Base-by-base conservation (phyloP, 2,329 filamentous ascomycete species). In the Cercospora berteroae region DNA sequence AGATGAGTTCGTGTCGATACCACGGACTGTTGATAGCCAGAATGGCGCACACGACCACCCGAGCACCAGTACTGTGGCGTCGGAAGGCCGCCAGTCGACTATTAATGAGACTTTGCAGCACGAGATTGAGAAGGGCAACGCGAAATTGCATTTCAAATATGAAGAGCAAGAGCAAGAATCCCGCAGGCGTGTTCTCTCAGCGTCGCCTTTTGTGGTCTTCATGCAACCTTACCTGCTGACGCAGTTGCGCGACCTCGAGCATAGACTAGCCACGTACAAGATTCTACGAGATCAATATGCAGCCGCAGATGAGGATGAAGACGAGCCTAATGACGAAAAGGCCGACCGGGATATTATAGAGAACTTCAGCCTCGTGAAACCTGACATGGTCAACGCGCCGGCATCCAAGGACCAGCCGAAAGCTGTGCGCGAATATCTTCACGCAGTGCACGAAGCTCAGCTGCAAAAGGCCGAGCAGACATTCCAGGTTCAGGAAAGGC, bases 141-240 rank as follows among this genome's bases (percentile, higher is more conserved):
- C 55, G 23, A 60, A 66, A 16, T 66, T 68, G 39, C 60, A 4
- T 90, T 96, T 92, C 0, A 97, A 94, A 75, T 98, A 98, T 77
- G 94, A 94, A 76, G 93, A 97, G 76, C 92, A 97, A 85, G 93
- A 98, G 42, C 89, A 93, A 66, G 94, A 96, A 74, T 93, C 96
- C 75, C 89, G 96, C 75, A 97, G 93, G 5, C 96, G 94, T 76
- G 90, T 99, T 55, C 82, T 99, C 5, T 99, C 96, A 1, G 93
- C 93, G 0, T 99, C 95, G 0, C 95, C 95, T 0, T 98, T 97
- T 76, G 95, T 99, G 71, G 94, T 93, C 75, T 99, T 98, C 76
- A 90, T 91, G 71, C 93, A 95, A 76, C 95, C 95, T 0, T 96
- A 98, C 79, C 86, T 98, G 25, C 85, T 99, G 42, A 96, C 95